Conservation (phyloP, 768 basidiomycete genomes). For the Suillus sp. region DNA sequence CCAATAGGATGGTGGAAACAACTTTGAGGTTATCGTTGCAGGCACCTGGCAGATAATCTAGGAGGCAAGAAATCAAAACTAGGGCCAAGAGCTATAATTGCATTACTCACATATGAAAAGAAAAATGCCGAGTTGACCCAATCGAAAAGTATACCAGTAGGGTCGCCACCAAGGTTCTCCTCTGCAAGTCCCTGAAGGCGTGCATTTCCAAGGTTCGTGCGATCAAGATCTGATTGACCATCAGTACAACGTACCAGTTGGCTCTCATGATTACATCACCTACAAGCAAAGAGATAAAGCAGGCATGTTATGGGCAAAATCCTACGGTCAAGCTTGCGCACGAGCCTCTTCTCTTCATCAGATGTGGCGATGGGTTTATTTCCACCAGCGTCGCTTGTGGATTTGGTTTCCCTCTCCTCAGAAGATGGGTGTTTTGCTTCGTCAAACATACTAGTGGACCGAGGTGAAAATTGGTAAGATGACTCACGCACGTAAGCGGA, state of each 20-base stretch:
- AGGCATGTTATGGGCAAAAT: slow-evolving; percentile 61
- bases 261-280: slow-evolving; percentile 28
- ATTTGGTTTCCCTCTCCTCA: slow-evolving; percentile 4
- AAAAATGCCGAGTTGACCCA: slow-evolving; percentile 81
- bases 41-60: slow-evolving; percentile 75
- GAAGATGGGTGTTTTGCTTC: slow-evolving; percentile 12
- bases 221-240: slow-evolving; percentile 53
- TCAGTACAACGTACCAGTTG: neutral
- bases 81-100: neutral
- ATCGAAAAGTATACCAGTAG: slow-evolving; percentile 63
- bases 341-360: slow-evolving; percentile 38
- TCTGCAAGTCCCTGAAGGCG: slow-evolving; percentile 72
- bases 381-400: neutral
- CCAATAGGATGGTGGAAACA: slow-evolving; percentile 69
- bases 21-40: slow-evolving; percentile 63
- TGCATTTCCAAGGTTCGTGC: slow-evolving; percentile 80
- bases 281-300: slow-evolving; percentile 76
- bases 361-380: slow-evolving; percentile 25
- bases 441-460: slow-evolving; percentile 8
- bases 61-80: neutral
- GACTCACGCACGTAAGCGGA: neutral
- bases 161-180: slow-evolving; percentile 67
- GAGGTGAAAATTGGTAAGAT: neutral
- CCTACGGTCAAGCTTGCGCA: slow-evolving; percentile 39
- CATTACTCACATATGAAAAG: slow-evolving; percentile 65